These are phyloP conservation scores for Penicillium riverlandense DNA, from an alignment of 495 filamentous ascomycete genomes.

Conservation along the genomic window DNA sequence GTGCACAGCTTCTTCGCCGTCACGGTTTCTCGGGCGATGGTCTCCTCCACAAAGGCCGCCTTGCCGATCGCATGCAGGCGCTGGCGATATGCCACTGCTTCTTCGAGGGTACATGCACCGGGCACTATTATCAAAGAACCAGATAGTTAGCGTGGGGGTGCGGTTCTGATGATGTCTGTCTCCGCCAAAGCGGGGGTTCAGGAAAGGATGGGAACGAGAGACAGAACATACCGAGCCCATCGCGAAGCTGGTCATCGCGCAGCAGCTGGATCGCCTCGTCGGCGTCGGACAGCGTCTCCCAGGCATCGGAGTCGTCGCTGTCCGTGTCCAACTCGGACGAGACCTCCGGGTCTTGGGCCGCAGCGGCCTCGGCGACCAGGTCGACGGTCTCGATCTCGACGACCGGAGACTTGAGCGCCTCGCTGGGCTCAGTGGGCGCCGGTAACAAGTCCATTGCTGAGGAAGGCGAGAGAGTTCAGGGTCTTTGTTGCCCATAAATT, in stretches of 20 bases:
- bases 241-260: conserved; percentile 52
- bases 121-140: conserved; percentile 15
- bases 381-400: conserved; percentile 41
- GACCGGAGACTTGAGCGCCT: conserved; percentile 33
- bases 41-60: conserved; percentile 65
- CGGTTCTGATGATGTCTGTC: too few relatives aligned
- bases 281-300: conserved; percentile 62
- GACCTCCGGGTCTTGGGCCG: conserved; percentile 20
- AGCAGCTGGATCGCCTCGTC: conserved; percentile 60
- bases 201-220: conserved; percentile 3
- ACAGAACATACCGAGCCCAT: conserved; percentile 38
- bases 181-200: conserved; percentile 12
- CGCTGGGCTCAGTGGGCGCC: conserved; percentile 26
- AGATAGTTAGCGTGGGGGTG: too few relatives aligned
- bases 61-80: conserved; percentile 69
- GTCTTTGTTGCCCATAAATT: conserved; percentile 10
- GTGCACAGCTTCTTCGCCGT: conserved; percentile 80
- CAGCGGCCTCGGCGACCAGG: conserved; percentile 17
- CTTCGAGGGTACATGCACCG: conserved; percentile 65
- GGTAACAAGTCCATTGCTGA: conserved; percentile 37
- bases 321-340: conserved; percentile 46
- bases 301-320: conserved; percentile 57
- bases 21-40: conserved; percentile 58
- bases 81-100: conserved; percentile 60
- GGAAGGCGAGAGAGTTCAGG: not conserved